Conservation (phyloP, 352 stramenopile species). For the Pythium myriotylum region DNA sequence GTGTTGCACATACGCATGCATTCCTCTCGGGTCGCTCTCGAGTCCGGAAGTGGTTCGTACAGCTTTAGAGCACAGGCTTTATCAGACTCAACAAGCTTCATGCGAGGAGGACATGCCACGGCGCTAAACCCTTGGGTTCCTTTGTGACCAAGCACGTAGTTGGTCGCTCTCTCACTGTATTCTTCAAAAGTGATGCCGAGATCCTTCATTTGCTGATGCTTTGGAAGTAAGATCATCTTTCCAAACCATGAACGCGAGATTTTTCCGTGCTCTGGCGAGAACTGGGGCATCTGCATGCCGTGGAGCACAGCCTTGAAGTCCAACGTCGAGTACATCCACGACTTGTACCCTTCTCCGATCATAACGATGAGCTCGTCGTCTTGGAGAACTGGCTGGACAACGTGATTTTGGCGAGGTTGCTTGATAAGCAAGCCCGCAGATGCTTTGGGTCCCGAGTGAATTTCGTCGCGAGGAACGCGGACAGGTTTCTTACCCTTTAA, state of each 20-base stretch:
- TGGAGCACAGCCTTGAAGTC: slow-evolving; percentile 30
- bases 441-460: slow-evolving; percentile 13
- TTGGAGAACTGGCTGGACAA: slow-evolving; percentile 25
- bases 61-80: slow-evolving; percentile 24
- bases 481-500: not conserved
- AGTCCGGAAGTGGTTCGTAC: slow-evolving; percentile 16
- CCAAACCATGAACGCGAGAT: slow-evolving; percentile 24
- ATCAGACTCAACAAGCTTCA: slow-evolving; percentile 25
- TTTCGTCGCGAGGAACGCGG: slow-evolving; percentile 9
- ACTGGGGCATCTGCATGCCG: slow-evolving; percentile 32
- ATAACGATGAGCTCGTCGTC: slow-evolving; percentile 34
- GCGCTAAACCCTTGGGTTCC: slow-evolving; percentile 18
- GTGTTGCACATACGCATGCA: slow-evolving; percentile 33
- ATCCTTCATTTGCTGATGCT: slow-evolving; percentile 22
- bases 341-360: slow-evolving; percentile 30
- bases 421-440: slow-evolving; percentile 28
- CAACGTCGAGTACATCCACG: slow-evolving; percentile 25
- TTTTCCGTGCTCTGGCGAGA: slow-evolving; percentile 8
- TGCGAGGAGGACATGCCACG: slow-evolving; percentile 24
- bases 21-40: slow-evolving; percentile 15
- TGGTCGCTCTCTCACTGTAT: slow-evolving; percentile 23
- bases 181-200: slow-evolving; percentile 27
- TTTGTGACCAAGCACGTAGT: slow-evolving; percentile 18
- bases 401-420: slow-evolving; percentile 16
- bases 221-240: slow-evolving; percentile 30